Conservation (phyloP, 1,139 yeast species). For the Blastobotrys capitulatus region DNA sequence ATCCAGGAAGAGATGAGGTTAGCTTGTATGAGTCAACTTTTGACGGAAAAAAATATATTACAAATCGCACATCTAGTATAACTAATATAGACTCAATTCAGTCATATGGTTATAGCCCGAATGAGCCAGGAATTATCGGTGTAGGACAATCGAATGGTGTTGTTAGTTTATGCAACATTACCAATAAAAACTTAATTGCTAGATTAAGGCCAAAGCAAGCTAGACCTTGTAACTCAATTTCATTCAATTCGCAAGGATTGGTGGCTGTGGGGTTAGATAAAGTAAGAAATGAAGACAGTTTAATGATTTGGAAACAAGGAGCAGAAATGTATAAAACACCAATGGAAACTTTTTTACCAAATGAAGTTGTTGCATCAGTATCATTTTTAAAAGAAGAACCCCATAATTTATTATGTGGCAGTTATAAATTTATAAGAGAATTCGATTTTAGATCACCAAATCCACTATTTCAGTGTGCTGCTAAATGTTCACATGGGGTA, state of each 20-base stretch:
- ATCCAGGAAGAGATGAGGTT: constrained; percentile 66
- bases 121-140: constrained; percentile 46
- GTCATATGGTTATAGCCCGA: constrained; percentile 60
- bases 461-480: constrained; percentile 69
- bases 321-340: constrained; percentile 35
- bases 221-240: constrained; percentile 69
- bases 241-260: constrained; percentile 60
- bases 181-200: constrained; percentile 38
- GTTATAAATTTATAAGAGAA: constrained; percentile 72
- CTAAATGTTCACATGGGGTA: constrained; percentile 66
- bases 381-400: constrained; percentile 61
- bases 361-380: constrained; percentile 69
- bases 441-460: constrained; percentile 67
- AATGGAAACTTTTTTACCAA: constrained; percentile 55
- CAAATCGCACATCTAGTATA: constrained; percentile 35
- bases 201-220: constrained; percentile 59
- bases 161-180: constrained; percentile 54
- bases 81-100: constrained; percentile 69
- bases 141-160: constrained; percentile 73
- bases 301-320: constrained; percentile 65
- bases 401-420: constrained; percentile 59
- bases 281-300: constrained; percentile 68
- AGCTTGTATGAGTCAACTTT: constrained; percentile 49
- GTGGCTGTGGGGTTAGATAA: constrained; percentile 80
- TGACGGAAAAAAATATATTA: constrained; percentile 18